Percentiles rank a stretch among this genome's conserved stretches.
These are phyloP conservation scores for Monascus ruber DNA, from an alignment of 2,329 filamentous ascomycete species.

Conservation along the genomic window DNA sequence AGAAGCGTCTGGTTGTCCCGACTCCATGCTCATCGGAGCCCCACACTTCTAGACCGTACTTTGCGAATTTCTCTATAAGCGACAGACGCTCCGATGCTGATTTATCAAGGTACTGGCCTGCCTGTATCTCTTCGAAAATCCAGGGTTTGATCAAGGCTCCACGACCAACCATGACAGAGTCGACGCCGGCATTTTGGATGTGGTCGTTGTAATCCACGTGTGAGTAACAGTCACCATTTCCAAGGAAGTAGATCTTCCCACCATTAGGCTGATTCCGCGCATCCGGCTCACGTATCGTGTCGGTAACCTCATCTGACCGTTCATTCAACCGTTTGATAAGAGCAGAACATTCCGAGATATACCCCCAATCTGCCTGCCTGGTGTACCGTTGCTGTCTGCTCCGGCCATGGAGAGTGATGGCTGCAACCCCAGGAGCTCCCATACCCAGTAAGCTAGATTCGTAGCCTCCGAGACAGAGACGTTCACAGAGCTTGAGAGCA, in stretches of 20 bases:
- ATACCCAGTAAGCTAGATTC: constrained; percentile 56
- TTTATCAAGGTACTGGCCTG: constrained; percentile 91
- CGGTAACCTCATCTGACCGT: constrained; percentile 52
- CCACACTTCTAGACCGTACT: constrained; percentile 88
- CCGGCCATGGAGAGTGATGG: constrained; percentile 89
- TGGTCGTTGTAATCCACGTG: constrained; percentile 77
- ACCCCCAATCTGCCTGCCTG: constrained; percentile 82
- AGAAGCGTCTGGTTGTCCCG: constrained; percentile 78
- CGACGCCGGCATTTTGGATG: constrained; percentile 65
- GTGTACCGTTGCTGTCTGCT: constrained; percentile 93
- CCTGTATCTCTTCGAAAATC: constrained; percentile 93
- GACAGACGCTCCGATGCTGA: constrained; percentile 72
- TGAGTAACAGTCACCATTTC: constrained; percentile 94
- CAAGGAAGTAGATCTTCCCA: constrained; percentile 77
- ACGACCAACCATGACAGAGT: constrained; percentile 94
- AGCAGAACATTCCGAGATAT: constrained; percentile 80
- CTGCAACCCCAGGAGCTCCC: constrained; percentile 75
- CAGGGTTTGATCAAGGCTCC: constrained; percentile 95
- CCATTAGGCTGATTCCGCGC: constrained; percentile 57
- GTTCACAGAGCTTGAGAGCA: constrained; percentile 68
- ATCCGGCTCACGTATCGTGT: constrained; percentile 71
- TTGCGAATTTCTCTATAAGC: constrained; percentile 80
- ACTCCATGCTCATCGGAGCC: constrained; percentile 90
- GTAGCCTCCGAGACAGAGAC: constrained; percentile 66
- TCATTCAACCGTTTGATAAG: constrained; percentile 71